These are phyloP conservation scores for Monilinia polystroma DNA, from an alignment of 2,329 filamentous ascomycete genomes.

Conservation along the genomic window DNA sequence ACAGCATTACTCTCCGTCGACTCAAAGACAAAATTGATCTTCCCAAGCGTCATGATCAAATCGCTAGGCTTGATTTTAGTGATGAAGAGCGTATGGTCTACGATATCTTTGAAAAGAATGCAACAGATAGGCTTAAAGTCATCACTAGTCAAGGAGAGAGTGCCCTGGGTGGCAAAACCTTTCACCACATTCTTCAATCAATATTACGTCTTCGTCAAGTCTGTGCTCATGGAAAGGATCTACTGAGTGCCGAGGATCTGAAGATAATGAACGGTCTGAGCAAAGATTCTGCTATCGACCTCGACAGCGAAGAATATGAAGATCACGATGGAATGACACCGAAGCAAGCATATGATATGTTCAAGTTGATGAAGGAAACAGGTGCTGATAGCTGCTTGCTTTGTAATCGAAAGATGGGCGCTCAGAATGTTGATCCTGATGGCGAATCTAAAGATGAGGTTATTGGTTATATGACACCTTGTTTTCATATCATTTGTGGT, in stretches of 20 bases:
- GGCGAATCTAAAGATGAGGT: constrained; percentile 57
- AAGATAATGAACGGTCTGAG: constrained; percentile 77
- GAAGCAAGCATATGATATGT: constrained; percentile 79
- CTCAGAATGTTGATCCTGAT: constrained; percentile 56
- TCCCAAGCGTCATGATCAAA: constrained; percentile 68
- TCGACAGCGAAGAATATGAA: constrained; percentile 69
- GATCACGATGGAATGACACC: constrained; percentile 58
- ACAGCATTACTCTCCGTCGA: constrained; percentile 89
- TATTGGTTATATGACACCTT: constrained; percentile 79
- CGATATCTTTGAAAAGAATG: constrained; percentile 79
- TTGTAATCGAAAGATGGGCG: constrained; percentile 65
- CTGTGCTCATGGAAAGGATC: constrained; percentile 90
- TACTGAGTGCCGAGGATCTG: constrained; percentile 81
- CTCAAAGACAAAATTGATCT: constrained; percentile 89
- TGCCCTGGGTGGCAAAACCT: constrained; percentile 78
- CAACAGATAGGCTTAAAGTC: constrained; percentile 74
- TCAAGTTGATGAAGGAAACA: constrained; percentile 79
- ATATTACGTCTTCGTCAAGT: constrained; percentile 87
- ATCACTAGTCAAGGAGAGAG: constrained; percentile 65
- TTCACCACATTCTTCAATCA: constrained; percentile 88
- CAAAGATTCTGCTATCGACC: constrained; percentile 81
- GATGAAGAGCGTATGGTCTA: constrained; percentile 75
- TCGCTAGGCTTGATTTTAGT: constrained; percentile 73
- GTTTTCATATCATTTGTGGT: constrained; percentile 81
- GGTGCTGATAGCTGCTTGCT: constrained; percentile 70